Evolutionary conservation across 2,329 filamentous ascomycete species (phyloP).

Genomic region (Tolypocladium guangdongense): DNA sequence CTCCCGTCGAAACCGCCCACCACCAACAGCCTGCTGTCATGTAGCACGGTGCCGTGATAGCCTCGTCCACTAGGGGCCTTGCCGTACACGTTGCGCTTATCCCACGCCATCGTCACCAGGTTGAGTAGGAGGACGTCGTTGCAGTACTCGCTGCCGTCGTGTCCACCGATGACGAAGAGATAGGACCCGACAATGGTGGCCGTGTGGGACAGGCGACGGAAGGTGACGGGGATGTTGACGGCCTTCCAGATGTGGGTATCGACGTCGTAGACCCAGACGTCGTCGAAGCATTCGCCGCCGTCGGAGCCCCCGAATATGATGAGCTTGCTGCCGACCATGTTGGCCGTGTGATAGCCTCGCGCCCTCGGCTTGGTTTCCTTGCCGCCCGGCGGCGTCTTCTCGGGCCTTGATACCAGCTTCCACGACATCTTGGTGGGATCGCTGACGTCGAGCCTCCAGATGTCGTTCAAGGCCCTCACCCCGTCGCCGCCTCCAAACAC

Average conservation of each 20-base stretch:
- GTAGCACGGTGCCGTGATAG: slow-evolving; percentile 55
- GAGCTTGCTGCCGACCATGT: slow-evolving; percentile 62
- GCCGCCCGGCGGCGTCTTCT: slow-evolving; percentile 16
- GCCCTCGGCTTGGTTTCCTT: slow-evolving; percentile 45
- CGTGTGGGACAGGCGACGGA: slow-evolving; percentile 55
- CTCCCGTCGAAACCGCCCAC: slow-evolving; percentile 59
- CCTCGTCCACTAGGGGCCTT: slow-evolving; percentile 50
- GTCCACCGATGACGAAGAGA: slow-evolving; percentile 58
- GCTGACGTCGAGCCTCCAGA: slow-evolving; percentile 60
- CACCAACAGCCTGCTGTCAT: slow-evolving; percentile 53
- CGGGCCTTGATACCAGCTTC: slow-evolving; percentile 48
- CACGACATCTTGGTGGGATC: slow-evolving; percentile 58
- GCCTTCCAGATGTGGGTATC: slow-evolving; percentile 48
- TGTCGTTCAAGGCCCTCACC: slow-evolving; percentile 58
- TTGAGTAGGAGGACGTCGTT: slow-evolving; percentile 60
- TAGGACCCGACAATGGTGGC: slow-evolving; percentile 60
- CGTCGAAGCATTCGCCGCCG: slow-evolving; percentile 60
- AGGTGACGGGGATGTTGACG: slow-evolving; percentile 49
- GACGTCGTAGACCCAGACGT: slow-evolving; percentile 64
- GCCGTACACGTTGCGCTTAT: slow-evolving; percentile 54
- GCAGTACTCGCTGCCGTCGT: slow-evolving; percentile 59
- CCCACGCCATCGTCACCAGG: slow-evolving; percentile 65
- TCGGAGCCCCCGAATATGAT: slow-evolving; percentile 63
- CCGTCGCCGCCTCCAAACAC: slow-evolving; percentile 64
- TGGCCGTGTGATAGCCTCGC: slow-evolving; percentile 60